Evolutionary conservation across 1,284 basidiomycete species (phyloP).

Genomic region (Apiotrichum gamsii): DNA sequence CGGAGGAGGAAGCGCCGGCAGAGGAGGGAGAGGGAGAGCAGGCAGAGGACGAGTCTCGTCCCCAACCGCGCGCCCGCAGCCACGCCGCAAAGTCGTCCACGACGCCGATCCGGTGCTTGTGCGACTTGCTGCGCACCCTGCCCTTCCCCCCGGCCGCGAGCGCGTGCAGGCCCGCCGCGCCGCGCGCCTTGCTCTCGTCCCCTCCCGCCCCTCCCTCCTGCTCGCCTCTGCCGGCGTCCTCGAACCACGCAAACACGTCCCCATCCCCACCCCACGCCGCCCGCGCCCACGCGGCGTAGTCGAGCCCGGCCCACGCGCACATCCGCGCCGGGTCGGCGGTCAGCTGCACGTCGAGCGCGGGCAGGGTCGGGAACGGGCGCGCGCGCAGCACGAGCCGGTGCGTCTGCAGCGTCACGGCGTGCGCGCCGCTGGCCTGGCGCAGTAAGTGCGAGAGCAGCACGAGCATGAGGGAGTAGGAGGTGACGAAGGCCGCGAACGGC

Average conservation of each 20-base stretch:
- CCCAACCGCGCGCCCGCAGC: slow-evolving; percentile 1
- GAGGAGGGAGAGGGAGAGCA: too few relatives aligned
- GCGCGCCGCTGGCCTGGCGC: slow-evolving; percentile 1
- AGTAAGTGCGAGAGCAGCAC: slow-evolving; percentile 8
- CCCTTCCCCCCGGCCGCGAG: not conserved
- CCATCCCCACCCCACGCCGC: not conserved
- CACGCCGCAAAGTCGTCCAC: slow-evolving; percentile 3
- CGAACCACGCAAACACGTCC: slow-evolving; percentile 7
- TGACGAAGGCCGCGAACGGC: slow-evolving; percentile 10
- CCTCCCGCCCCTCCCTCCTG: too few relatives aligned
- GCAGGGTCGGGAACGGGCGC: slow-evolving; percentile 21
- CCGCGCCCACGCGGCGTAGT: not conserved
- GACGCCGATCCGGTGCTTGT: not conserved
- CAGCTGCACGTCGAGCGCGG: slow-evolving; percentile 21
- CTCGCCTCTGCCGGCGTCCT: too few relatives aligned
- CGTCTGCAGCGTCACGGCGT: slow-evolving; percentile 6
- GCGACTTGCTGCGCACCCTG: not conserved
- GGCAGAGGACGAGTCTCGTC: not conserved
- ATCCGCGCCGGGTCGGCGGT: slow-evolving; percentile 20
- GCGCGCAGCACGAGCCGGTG: slow-evolving; percentile 19
- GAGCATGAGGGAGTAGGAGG: slow-evolving; percentile 14
- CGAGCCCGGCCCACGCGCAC: slow-evolving; percentile 30
- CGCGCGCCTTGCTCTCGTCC: too few relatives aligned
- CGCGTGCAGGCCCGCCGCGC: not conserved
- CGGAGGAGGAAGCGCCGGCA: too few relatives aligned